Conservation (phyloP, 2,329 filamentous ascomycete species). For the Apiospora aurea region DNA sequence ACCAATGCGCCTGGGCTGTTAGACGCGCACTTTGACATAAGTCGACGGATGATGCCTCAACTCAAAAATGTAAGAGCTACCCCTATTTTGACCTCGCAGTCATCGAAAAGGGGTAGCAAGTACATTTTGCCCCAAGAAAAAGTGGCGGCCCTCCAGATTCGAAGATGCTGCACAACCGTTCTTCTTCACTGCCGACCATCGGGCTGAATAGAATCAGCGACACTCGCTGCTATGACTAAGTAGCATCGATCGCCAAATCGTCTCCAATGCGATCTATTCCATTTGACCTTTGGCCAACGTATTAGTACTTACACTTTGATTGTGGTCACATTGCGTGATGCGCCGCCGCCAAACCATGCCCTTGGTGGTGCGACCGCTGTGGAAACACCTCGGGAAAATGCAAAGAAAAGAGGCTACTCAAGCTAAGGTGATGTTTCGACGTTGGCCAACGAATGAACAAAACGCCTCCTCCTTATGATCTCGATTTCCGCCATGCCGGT, state of each 20-base stretch:
- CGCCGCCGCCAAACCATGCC: not conserved
- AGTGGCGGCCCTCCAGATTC: not conserved
- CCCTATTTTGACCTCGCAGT: no score
- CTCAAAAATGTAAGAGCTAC: no score
- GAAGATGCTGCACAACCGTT: not conserved
- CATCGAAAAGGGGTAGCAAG: not conserved
- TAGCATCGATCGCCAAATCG: not conserved
- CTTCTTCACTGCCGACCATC: not conserved
- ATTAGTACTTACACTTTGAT: not conserved
- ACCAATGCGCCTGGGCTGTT: not conserved
- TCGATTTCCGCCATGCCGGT: not conserved
- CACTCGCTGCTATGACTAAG: not conserved
- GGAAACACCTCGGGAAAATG: not conserved
- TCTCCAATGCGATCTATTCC: not conserved
- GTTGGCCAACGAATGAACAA: not conserved
- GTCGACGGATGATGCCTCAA: not conserved
- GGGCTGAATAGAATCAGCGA: no score
- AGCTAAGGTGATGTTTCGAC: conserved; percentile 1
- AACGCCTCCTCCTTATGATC: not conserved
- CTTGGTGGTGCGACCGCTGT: not conserved
- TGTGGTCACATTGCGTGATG: not conserved
- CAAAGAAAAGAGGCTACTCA: not conserved
- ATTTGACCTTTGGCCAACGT: not conserved
- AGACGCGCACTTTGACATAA: not conserved
- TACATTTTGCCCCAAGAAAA: not conserved